Evolutionary conservation across 2,329 filamentous ascomycete species (phyloP).

Genomic region (Sporothrix protearum): DNA sequence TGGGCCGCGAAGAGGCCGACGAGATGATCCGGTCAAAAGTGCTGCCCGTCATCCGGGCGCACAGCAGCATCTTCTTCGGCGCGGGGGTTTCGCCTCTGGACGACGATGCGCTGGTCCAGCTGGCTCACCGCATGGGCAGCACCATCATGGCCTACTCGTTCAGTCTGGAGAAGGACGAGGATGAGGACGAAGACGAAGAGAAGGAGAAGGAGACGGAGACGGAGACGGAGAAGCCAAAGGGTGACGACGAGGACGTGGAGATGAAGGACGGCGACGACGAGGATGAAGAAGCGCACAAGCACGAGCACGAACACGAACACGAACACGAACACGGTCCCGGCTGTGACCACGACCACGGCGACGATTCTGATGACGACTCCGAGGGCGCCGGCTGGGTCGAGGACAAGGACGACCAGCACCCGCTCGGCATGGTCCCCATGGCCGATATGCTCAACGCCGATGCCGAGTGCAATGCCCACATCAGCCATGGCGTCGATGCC

Average conservation of each 20-base stretch:
- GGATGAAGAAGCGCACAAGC: too few species aligned
- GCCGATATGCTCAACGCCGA: conserved; percentile 89
- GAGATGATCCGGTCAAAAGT: conserved; percentile 58
- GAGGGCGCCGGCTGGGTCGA: conserved; percentile 63
- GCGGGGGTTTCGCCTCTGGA: conserved; percentile 32
- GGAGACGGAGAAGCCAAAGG: conserved; percentile 54
- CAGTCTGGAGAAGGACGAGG: conserved; percentile 58
- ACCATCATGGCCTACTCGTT: conserved; percentile 93
- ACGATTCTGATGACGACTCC: conserved; percentile 53
- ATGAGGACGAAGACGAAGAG: conserved; percentile 32
- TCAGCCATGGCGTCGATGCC: conserved; percentile 51
- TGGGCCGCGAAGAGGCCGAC: conserved; percentile 71
- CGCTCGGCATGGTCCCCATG: conserved; percentile 86
- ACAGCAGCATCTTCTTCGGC: conserved; percentile 47
- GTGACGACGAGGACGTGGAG: conserved; percentile 43
- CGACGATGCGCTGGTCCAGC: conserved; percentile 46
- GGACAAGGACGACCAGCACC: conserved; percentile 53
- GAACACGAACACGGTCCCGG: conserved; percentile 46
- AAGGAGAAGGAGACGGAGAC: conserved; percentile 39
- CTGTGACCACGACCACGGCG: conserved; percentile 34
- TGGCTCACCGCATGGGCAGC: conserved; percentile 78
- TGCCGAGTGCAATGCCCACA: conserved; percentile 73
- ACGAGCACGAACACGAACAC: conserved; percentile 48
- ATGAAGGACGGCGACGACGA: conserved; percentile 48
- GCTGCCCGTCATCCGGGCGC: conserved; percentile 48